Evolutionary conservation across 305 asterid species (phyloP).

Genomic region (Rubia peregrina): DNA sequence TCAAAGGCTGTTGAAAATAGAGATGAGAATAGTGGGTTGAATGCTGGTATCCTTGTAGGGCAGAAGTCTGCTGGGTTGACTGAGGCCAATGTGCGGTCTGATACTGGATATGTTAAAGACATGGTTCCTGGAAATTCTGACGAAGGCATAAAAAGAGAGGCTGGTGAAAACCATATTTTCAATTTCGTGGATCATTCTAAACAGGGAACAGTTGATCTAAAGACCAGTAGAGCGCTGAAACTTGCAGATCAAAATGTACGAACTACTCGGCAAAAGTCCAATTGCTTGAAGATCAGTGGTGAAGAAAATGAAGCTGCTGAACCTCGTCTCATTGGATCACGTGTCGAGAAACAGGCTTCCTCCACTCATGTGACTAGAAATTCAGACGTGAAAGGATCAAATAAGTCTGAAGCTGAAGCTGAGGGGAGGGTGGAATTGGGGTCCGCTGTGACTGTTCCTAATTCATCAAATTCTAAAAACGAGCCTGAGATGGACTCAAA

Average conservation of each 20-base stretch:
- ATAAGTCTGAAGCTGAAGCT: slow-evolving; percentile 19
- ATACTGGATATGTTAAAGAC: slow-evolving; percentile 14
- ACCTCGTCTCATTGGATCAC: slow-evolving; percentile 14
- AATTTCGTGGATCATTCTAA: slow-evolving; percentile 17
- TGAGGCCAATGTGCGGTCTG: slow-evolving; percentile 18
- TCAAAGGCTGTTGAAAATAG: slow-evolving; percentile 4
- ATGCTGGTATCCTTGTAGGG: slow-evolving; percentile 13
- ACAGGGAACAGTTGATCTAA: slow-evolving; percentile 13
- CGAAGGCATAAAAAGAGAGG: slow-evolving; percentile 15
- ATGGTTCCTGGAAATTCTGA: slow-evolving; percentile 15
- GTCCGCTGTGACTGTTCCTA: slow-evolving; percentile 22
- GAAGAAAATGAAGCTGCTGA: slow-evolving; percentile 25
- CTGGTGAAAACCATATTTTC: slow-evolving; percentile 10
- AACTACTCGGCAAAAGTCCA: slow-evolving; percentile 15
- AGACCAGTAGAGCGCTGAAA: neutral
- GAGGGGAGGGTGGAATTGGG: slow-evolving; percentile 28
- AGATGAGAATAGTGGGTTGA: slow-evolving; percentile 19
- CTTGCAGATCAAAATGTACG: slow-evolving; percentile 16
- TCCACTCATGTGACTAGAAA: slow-evolving; percentile 25
- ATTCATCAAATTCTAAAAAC: slow-evolving; percentile 23
- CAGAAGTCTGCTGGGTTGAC: slow-evolving; percentile 15
- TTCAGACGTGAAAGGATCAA: slow-evolving; percentile 25
- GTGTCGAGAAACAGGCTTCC: slow-evolving; percentile 13
- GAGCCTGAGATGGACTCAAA: slow-evolving; percentile 29
- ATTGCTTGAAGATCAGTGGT: slow-evolving; percentile 13